Base-by-base conservation (phyloP, 257 asterid genomes). In the Penstemon davidsonii region DNA sequence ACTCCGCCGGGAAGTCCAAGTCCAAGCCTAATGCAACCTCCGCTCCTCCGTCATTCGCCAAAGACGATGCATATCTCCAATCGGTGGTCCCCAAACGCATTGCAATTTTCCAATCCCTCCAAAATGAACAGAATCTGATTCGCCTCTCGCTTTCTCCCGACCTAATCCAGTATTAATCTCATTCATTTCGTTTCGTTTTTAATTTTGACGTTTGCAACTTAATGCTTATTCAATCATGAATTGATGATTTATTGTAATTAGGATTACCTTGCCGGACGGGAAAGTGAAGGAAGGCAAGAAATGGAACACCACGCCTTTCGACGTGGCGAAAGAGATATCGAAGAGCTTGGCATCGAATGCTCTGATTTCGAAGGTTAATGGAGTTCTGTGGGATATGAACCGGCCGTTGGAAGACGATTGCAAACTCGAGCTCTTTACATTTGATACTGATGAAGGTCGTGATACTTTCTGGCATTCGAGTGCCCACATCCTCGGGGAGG, bases 401-500 rank as follows among this genome's bases (percentile, higher is more conserved):
- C 81, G 99, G 80, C 98, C 96, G 0, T 75, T 94, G 76, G 99
- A 94, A 75, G 95, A 88, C 2, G 90, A 91, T 75, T 91, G 99
- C 80, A 85, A 85, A 73, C 92, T 94, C 4, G 86, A 75, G 80
- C 63, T 94, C 62, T 91, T 89, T 54, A 89, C 83, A 0, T 94
- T 94, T 66, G 94, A 94, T 6, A 75, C 75, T n/a, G 95, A 86
- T 42, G 99, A 91, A 81, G 99, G 99, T 2, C 87, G 97, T 3
- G 97, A 91, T 73, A 91, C 98, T 5, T 94, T 94, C 64, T 94
- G 99, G 99, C 99, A 94, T 69, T 94, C 99, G 0, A 94, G 98
- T 74, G 99, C 99, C 7, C 98, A 94, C 81, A 91, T 94, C 78
- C 96, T 94, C 5, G 99, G 98, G 60, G 89, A 94, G 97, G 99